Evolutionary conservation across 2,329 filamentous ascomycete genomes (phyloP), one percentile per base, ranked within the genome.

Genomic region (Xylariaceae sp.): DNA sequence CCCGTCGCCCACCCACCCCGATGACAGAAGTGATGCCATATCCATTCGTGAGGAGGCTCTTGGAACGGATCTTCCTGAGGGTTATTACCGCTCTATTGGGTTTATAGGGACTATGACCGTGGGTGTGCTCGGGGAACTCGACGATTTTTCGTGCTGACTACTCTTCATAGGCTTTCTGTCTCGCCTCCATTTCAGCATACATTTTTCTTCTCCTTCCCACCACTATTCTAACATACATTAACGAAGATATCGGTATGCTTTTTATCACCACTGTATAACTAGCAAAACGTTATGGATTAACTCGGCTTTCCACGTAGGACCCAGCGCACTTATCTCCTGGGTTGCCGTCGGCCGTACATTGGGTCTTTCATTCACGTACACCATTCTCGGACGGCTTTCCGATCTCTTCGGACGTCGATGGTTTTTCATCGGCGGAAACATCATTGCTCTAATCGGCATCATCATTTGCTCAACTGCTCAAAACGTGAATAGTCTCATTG

Each of bases 1-100:
- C 11, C 33, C 45, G 44, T 40, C 43, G 47, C 59, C 53, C 67
- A 74, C 73, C 79, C 84, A 50, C 80, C 68, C 80, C 8, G 49
- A 57, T 20, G 50, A 54, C 27, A 4, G 27, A 16, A 32, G 27
- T 34, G 64, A 66, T 48, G 51, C 58, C 5, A 54, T 59, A 5
- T 68, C 66, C 6, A 61, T 67, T 45, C 58, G 64, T 38, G 62
- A 57, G 11, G 64, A 61, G 22, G 65, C 65, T 6, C 53, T 64
- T 2, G 65, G 65, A 1, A 55, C 67, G 32, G 56, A 66, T 33
- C 54, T 68, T 7, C 65, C 65, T 2, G 55, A 63, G 11, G 66
- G 65, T 3, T 68, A 68, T 48, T 68, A 65, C 48, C 64, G 60
- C 42, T 67, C 65, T 3, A 33, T 59, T 7, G 54, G 52, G 2